Base-by-base conservation (phyloP, 306 rosid species). In the Erythrophleum fordii region DNA sequence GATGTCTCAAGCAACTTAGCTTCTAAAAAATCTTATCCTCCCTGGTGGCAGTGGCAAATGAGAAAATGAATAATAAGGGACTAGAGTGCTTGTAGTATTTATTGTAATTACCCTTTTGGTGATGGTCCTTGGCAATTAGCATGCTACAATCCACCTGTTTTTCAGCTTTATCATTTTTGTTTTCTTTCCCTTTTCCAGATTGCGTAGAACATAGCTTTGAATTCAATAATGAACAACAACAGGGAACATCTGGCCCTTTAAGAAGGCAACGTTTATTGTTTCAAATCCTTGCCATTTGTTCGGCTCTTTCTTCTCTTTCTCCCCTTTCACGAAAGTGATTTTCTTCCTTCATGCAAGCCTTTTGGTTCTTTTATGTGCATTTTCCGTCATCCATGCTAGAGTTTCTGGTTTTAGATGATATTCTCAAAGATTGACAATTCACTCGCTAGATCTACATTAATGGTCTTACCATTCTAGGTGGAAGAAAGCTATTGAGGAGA, bases 21-120 rank as follows among this genome's bases (percentile, higher is more conserved):
- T 56, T 23, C 79, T n/a, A 56, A 58, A n/a, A 39, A 25, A 42
- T 39, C 78, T 23, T 17, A 8, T 14, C 78, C 78, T 10, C 61
- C 48, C 2, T 53, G 45, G 12, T 73, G 77, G 64, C 66, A 73
- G 26, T 56, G 28, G 31, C 4, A 39, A 20, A 11, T 66, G 44
- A 6, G 25, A 48, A 48, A 31, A 16, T 71, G 22, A 71, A 26
- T 69, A 23, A 69, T 7, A 44, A 69, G 58, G 51, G 51, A 14
- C 51, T 18, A 39, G 39, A 4, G 29, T 39, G 31, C 48, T 66
- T 66, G 72, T 37, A 37, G 12, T 22, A 37, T 66, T n/a, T 66
- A 0, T 5, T 66, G 72, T 39, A 66, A 39, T 66, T 37, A 66
- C 72, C 49, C 49, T 66, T 66, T 66, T 66, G 29, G 23, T 10